These are phyloP conservation scores for Pleurozium schreberi DNA, from an alignment of 225 moss, liverwort and hornwort genomes.

Conservation along the genomic window DNA sequence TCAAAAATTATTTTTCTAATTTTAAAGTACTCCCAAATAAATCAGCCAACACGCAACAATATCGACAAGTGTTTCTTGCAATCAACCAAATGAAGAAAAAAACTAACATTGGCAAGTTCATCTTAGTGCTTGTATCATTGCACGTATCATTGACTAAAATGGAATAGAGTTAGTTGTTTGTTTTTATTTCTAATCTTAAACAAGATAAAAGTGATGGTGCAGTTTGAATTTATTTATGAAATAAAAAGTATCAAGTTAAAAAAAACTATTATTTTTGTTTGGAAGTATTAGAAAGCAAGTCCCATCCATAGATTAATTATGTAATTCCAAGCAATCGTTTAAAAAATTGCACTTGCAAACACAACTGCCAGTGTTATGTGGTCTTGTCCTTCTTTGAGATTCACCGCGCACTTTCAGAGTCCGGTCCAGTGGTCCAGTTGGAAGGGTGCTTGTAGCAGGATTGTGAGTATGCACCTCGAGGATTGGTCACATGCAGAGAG, in stretches of 20 bases:
- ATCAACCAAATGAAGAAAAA: neutral
- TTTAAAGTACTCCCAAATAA: no score
- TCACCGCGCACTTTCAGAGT: neutral
- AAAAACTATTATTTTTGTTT: neutral
- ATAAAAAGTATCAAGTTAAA: neutral
- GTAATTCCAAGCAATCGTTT: fast-evolving
- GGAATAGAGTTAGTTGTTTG: neutral
- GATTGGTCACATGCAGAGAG: neutral
- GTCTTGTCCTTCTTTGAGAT: neutral
- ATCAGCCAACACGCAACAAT: no score
- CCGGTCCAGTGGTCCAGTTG: neutral
- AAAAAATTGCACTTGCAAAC: neutral
- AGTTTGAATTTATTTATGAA: neutral
- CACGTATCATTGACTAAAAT: neutral
- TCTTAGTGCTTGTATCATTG: neutral
- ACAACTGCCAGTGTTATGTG: fast-evolving
- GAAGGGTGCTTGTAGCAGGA: neutral
- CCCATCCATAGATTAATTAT: neutral
- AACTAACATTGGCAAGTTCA: neutral
- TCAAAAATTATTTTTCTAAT: no score
- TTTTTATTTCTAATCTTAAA: neutral
- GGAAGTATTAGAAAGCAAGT: neutral
- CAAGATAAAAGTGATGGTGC: fast-evolving
- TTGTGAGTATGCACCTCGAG: neutral
- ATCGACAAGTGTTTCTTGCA: no score